Conservation (phyloP, 495 filamentous ascomycete species). For the Trichoderma asperelloides region DNA sequence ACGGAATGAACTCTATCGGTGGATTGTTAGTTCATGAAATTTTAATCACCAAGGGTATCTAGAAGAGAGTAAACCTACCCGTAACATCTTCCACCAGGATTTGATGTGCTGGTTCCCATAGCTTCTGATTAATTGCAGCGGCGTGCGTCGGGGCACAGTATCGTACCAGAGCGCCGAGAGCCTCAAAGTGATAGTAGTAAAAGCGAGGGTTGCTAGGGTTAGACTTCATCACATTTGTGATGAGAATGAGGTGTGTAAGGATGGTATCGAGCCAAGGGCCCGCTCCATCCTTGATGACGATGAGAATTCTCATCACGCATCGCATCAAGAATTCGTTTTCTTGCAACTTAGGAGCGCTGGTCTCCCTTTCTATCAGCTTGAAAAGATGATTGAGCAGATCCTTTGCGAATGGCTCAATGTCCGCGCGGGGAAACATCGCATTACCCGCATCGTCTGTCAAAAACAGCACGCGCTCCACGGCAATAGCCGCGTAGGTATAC, state of each 20-base stretch:
- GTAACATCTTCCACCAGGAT: constrained; percentile 74
- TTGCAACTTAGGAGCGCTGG: constrained; percentile 81
- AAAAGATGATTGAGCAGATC: constrained; percentile 90
- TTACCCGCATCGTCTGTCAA: constrained; percentile 63
- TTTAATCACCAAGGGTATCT: neutral
- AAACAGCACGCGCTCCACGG: constrained; percentile 79
- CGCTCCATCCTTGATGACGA: constrained; percentile 77
- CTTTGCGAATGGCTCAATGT: constrained; percentile 70
- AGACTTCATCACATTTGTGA: constrained; percentile 76
- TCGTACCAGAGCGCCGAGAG: constrained; percentile 87
- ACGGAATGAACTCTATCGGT: constrained; percentile 78
- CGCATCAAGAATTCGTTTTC: constrained; percentile 99
- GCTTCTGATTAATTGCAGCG: constrained; percentile 61
- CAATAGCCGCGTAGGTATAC: constrained; percentile 93
- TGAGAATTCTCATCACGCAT: constrained; percentile 93
- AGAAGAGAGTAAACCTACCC: constrained; percentile 37
- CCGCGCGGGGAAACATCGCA: constrained; percentile 62
- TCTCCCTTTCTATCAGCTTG: constrained; percentile 71
- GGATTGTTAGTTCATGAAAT: constrained; percentile 13
- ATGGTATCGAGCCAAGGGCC: constrained; percentile 61
- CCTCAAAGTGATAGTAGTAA: constrained; percentile 97
- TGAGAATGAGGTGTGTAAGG: constrained; percentile 68
- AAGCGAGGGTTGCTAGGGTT: constrained; percentile 98
- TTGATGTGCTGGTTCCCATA: constrained; percentile 68
- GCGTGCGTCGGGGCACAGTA: constrained; percentile 61